Conservation (phyloP, 352 stramenopile species). For the Phytophthora litchii region DNA sequence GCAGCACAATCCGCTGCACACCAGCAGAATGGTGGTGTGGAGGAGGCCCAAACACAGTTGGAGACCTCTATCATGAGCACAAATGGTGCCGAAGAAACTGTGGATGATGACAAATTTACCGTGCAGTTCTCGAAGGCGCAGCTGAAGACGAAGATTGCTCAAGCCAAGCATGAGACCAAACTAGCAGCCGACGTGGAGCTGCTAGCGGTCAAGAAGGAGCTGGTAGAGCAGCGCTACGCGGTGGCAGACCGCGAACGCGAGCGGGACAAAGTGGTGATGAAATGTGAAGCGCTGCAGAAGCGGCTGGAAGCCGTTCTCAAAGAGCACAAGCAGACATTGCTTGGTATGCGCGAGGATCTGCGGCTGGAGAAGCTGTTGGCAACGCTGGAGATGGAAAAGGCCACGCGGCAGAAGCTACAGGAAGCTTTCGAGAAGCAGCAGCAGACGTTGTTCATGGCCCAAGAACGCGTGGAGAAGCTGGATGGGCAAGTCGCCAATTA, state of each 20-base stretch:
- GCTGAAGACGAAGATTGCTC: slow-evolving; percentile 54
- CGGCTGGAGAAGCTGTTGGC: slow-evolving; percentile 54
- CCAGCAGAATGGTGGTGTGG: background rate
- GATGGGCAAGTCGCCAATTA: slow-evolving; percentile 58
- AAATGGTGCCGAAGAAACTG: background rate
- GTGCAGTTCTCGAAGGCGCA: slow-evolving; percentile 52
- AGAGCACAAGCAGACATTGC: slow-evolving; percentile 56
- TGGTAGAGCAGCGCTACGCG: slow-evolving; percentile 49
- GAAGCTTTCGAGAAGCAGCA: slow-evolving; percentile 51
- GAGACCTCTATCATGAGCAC: background rate
- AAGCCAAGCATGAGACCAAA: slow-evolving; percentile 61
- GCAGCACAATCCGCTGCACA: slow-evolving; percentile 4
- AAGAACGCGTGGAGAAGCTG: slow-evolving; percentile 53
- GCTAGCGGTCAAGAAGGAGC: slow-evolving; percentile 46
- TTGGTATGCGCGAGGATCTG: slow-evolving; percentile 54
- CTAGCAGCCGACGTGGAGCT: slow-evolving; percentile 56
- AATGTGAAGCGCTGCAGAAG: slow-evolving; percentile 40
- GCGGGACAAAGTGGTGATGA: slow-evolving; percentile 8
- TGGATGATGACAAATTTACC: slow-evolving; percentile 22
- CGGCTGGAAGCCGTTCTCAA: slow-evolving; percentile 50
- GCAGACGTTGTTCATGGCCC: slow-evolving; percentile 40
- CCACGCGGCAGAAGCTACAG: slow-evolving; percentile 41
- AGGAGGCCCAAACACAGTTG: background rate
- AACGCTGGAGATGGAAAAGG: slow-evolving; percentile 65
- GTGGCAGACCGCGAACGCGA: slow-evolving; percentile 38